Evolutionary conservation across 768 basidiomycete species (phyloP), one percentile per base, ranked within the genome.

Genomic region (Amanita exitialis): DNA sequence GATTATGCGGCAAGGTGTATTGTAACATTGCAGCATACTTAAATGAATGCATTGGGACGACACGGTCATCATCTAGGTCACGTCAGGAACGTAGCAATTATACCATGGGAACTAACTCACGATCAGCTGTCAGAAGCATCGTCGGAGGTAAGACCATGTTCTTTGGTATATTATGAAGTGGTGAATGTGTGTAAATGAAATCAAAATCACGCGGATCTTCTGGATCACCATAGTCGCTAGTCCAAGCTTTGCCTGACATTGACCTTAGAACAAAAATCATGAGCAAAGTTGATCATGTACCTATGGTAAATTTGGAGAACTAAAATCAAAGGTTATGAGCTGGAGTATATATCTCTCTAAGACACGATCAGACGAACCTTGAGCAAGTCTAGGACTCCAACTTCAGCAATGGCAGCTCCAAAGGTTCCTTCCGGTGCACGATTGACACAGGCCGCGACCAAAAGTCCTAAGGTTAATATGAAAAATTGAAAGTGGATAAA

Each of bases 41-140:
- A 76, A 86, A 90, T 7, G 87, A 86, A 65, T 90, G 90, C 61
- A 88, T 69, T 1, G 87, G 86, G 4, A 90, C 87, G n/a, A 91
- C 89, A 30, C 89, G 82, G 58, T 89, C 86, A 57, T 90, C 89
- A 55, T 88, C 86, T 88, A 58, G 10, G 28, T 18, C 35, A 36
- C 27, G 20, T 30, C 16, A 41, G 15, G 7, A 8, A 28, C 44
- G 43, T 38, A 13, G 35, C 9, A 18, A 42, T 18, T 16, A 54
- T 36, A 44, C 41, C 16, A 30, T 52, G 23, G 39, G 30, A 34
- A 27, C 46, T 27, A 38, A 74, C 85, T 56, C 62, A 90, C 85
- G 86, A 62, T 87, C 87, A 15, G 84, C 86, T n/a, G 87, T 89
- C 61, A 85, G 67, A n/a, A 92, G 70, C 52, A 91, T 61, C n/a